Evolutionary conservation across 2,329 filamentous ascomycete genomes (phyloP).

Genomic region (Rhynchosporium graminicola): DNA sequence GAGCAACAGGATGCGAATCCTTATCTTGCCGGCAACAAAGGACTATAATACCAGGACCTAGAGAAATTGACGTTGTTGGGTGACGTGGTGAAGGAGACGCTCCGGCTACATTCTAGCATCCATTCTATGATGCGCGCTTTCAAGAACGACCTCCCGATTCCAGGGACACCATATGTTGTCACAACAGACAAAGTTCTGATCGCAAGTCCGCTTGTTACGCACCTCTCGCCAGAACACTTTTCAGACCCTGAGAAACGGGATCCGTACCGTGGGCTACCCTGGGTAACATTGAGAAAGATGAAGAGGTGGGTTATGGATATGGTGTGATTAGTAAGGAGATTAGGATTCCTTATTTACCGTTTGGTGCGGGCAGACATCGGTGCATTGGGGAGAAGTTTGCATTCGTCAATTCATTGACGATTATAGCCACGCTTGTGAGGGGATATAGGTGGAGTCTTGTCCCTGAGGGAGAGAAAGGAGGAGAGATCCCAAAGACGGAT

Average conservation of each 20-base stretch:
- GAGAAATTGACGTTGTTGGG: slow-evolving; percentile 73
- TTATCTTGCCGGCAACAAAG: background rate
- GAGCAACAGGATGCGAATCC: slow-evolving; percentile 66
- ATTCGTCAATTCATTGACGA: slow-evolving; percentile 84
- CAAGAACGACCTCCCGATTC: slow-evolving; percentile 79
- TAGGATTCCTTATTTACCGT: slow-evolving; percentile 84
- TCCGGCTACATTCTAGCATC: slow-evolving; percentile 85
- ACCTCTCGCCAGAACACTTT: slow-evolving; percentile 71
- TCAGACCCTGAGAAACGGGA: slow-evolving; percentile 80
- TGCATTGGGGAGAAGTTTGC: slow-evolving; percentile 97
- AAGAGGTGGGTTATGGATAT: slow-evolving; percentile 88
- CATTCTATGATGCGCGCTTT: slow-evolving; percentile 91
- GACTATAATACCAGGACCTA: slow-evolving; percentile 71
- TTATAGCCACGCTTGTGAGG: slow-evolving; percentile 68
- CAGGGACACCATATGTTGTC: slow-evolving; percentile 77
- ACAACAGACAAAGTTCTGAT: slow-evolving; percentile 78
- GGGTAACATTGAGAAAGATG: slow-evolving; percentile 50
- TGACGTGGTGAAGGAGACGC: slow-evolving; percentile 84
- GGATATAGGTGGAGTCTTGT: background rate
- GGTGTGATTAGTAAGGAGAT: slow-evolving; percentile 87
- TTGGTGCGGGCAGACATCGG: slow-evolving; percentile 85
- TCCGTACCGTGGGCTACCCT: slow-evolving; percentile 74
- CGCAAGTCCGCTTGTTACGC: slow-evolving; percentile 78
- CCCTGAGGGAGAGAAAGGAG: background rate
- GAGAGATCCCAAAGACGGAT: background rate